These are phyloP conservation scores for Candida anutae DNA, from an alignment of 1,139 yeast species.

Conservation along the genomic window DNA sequence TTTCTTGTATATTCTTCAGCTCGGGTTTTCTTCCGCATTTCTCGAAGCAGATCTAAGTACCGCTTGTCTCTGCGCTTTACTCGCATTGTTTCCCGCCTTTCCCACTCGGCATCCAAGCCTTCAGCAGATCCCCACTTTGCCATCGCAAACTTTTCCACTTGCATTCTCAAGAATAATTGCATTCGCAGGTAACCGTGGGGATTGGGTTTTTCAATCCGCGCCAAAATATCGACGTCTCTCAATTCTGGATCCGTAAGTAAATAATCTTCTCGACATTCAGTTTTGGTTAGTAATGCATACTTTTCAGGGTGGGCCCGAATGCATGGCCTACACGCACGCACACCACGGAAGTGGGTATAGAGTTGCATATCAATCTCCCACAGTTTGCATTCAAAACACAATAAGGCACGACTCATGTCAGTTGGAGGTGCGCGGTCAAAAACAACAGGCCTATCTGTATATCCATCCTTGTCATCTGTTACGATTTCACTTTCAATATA, in stretches of 20 bases:
- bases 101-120: constrained; percentile 88
- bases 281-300: constrained; percentile 83
- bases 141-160: constrained; percentile 86
- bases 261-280: constrained; percentile 92
- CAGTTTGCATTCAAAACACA: constrained; percentile 74
- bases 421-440: constrained; percentile 61
- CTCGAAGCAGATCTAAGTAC: constrained; percentile 65
- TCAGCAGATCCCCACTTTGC: constrained; percentile 94
- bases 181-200: constrained; percentile 92
- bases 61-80: constrained; percentile 70
- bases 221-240: constrained; percentile 57
- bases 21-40: constrained; percentile 85
- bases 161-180: constrained; percentile 85
- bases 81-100: constrained; percentile 65
- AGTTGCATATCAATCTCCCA: constrained; percentile 73
- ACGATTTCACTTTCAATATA: constrained; percentile 43
- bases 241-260: constrained; percentile 89
- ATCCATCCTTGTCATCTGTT: constrained; percentile 21
- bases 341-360: constrained; percentile 54
- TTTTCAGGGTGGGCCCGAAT: constrained; percentile 71
- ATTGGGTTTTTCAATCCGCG: constrained; percentile 81
- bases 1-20: constrained; percentile 84
- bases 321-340: constrained; percentile 75
- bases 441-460: constrained; percentile 37
- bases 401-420: constrained; percentile 65